Evolutionary conservation across 225 moss, liverwort and hornwort genomes (phyloP), one percentile per base, ranked within the genome.

Genomic region (Physcomitrium patens): DNA sequence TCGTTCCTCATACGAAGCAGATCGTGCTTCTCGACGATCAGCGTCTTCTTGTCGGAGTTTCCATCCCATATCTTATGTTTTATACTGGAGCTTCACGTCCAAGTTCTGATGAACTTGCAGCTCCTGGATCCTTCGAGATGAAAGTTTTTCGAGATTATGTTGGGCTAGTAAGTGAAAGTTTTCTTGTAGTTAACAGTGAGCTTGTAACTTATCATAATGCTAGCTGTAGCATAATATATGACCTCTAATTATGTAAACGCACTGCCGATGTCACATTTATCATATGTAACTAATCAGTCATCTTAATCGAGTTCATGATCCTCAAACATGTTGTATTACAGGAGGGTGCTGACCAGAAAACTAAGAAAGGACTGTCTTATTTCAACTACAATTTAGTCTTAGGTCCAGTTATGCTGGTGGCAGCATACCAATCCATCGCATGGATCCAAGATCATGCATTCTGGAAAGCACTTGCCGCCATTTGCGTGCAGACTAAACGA

Each of bases 401-500:
- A 16, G 93, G 93, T 52, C 87, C 95, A 59, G 46, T 91, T 57
- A 81, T 89, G 74, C 77, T 83, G 76, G 82, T 89, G 63, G 87
- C 84, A 54, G 95, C 99, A 44, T 99, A 93, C 66, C 89, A 88
- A 80, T 86, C 84, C 65, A 68, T 99, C 37, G 71, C 73, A 24
- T 86, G 82, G 77, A 83, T 95, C 54, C 65, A 89, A 76, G 91
- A 99, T 64, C 82, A 83, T 70, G 74, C 43, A 72, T 77, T 99
- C 23, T 99, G 95, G 95, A 85, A 76, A 67, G 91, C 75, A 3
- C 52, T 95, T 60, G 99, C 95, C 45, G 58, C 83, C 57, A 91
- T 83, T 48, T 99, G 91, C 73, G 88, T 99, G 54, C 84, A 86
- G 78, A 90, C 93, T 16, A 93, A 90, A 75, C 67, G 92, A 72